Base-by-base conservation (phyloP, 2,329 filamentous ascomycete species). In the Uncinocarpus reesii region DNA sequence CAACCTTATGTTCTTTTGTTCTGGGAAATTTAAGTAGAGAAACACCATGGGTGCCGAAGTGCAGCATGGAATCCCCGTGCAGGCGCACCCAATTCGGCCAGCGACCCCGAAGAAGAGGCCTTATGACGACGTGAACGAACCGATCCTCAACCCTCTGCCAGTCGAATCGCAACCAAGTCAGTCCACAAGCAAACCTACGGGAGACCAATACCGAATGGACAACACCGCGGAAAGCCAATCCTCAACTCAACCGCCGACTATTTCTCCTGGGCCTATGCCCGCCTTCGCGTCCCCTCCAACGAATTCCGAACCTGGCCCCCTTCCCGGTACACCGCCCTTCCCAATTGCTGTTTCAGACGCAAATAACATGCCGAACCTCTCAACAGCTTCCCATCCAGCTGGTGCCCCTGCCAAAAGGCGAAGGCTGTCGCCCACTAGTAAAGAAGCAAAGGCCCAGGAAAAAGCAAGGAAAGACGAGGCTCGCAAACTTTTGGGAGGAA, bases 401-500 rank as follows among this genome's bases (percentile, higher is more conserved):
- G 24, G 57, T 8, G 45, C 18, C 28, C 41, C 52, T 10, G 53
- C 48, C n/a, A 65, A 66, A 52, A 65, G 58, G 52, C 52, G 56
- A 15, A 65, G 64, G 52, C 41, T 66, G 23, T 63, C 62, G 1
- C 58, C 59, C 26, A 58, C 58, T 1, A 59, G 53, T 18, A 59
- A 58, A 48, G 62, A 62, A 32, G 55, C 57, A 7, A 65, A 62
- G 43, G 59, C 58, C 63, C 24, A 64, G 52, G 67, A 72, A 23
- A 66, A 72, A 51, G 68, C 71, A 45, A 70, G 66, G 50, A 64
- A 64, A 34, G 63, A 65, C 24, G 69, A 68, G 50, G 66, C 70
- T 15, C 63, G 62, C 24, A 62, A n/a, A 65, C 42, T 60, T 55
- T 45, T 48, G 58, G 49, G 68, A 74, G 51, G 67, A 69, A 42